Evolutionary conservation across 306 rosid genomes (phyloP).

Genomic region (Mucuna pruriens): DNA sequence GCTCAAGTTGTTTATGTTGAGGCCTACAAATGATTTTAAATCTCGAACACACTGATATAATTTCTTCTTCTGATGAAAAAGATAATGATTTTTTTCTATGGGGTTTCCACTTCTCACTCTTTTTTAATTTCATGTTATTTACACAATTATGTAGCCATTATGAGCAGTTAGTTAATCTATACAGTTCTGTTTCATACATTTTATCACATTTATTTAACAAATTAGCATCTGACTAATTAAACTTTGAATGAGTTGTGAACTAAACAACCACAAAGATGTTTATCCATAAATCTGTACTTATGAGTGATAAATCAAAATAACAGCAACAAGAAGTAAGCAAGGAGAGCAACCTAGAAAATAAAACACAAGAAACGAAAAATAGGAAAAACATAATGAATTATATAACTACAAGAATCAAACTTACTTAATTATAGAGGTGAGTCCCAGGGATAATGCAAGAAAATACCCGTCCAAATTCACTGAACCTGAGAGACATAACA

Average conservation of each 20-base stretch:
- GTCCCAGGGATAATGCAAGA: constrained; percentile 89
- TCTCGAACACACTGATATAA: neutral
- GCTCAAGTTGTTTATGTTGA: neutral
- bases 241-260: neutral
- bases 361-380: neutral
- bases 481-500: constrained; percentile 60
- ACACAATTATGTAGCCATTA: neutral
- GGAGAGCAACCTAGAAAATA: constrained; percentile 20
- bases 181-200: neutral
- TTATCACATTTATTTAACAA: constrained; percentile 5
- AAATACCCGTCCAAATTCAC: constrained; percentile 70
- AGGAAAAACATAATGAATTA: neutral
- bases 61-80: neutral
- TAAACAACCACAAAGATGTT: neutral
- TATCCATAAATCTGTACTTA: constrained; percentile 8
- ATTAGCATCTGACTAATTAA: constrained; percentile 6
- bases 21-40: constrained; percentile 15
- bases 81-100: neutral
- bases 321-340: constrained; percentile 28
- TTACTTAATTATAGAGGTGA: constrained; percentile 82
- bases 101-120: neutral
- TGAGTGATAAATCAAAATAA: constrained; percentile 10
- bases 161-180: neutral
- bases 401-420: constrained; percentile 37
- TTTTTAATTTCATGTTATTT: constrained; percentile 9